These are phyloP conservation scores for Schoenoplectus triqueter DNA, from an alignment of 202 grass and related monocot genomes.

Conservation along the genomic window DNA sequence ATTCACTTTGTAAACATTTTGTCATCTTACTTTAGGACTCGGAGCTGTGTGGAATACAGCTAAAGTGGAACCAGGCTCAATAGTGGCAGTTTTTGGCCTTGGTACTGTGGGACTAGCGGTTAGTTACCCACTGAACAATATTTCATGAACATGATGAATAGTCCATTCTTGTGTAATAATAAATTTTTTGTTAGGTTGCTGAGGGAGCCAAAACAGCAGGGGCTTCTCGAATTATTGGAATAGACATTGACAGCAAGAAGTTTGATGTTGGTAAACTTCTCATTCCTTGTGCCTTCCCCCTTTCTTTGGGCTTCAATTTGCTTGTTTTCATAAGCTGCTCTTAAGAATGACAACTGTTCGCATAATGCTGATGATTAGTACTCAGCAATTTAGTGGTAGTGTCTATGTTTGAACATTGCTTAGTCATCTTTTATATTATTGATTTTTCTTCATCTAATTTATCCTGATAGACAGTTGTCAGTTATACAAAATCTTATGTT, in stretches of 20 bases:
- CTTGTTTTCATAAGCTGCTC: constrained; percentile 1
- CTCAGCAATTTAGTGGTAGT: constrained; percentile 6
- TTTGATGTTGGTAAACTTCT: constrained; percentile 74
- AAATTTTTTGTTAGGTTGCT: constrained; percentile 60
- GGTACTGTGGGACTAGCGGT: constrained; percentile 98
- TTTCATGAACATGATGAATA: neutral
- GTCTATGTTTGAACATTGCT: neutral
- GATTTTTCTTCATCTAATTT: neutral
- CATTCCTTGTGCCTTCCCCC: neutral
- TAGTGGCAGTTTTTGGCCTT: constrained; percentile 97
- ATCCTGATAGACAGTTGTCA: neutral
- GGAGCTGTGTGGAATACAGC: constrained; percentile 99
- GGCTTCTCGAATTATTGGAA: constrained; percentile 91
- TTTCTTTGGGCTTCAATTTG: neutral
- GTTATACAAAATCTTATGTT: neutral
- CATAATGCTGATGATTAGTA: neutral
- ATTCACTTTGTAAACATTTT: constrained; percentile 15
- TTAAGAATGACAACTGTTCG: neutral
- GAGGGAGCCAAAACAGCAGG: constrained; percentile 94
- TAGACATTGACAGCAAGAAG: constrained; percentile 95
- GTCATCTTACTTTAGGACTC: constrained; percentile 64
- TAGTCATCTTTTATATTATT: neutral
- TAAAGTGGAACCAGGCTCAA: constrained; percentile 84
- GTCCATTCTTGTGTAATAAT: constrained; percentile 9
- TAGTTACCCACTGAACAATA: constrained; percentile 45